These are phyloP conservation scores for Lepidopterella palustris DNA, from an alignment of 495 filamentous ascomycete species.

Conservation along the genomic window DNA sequence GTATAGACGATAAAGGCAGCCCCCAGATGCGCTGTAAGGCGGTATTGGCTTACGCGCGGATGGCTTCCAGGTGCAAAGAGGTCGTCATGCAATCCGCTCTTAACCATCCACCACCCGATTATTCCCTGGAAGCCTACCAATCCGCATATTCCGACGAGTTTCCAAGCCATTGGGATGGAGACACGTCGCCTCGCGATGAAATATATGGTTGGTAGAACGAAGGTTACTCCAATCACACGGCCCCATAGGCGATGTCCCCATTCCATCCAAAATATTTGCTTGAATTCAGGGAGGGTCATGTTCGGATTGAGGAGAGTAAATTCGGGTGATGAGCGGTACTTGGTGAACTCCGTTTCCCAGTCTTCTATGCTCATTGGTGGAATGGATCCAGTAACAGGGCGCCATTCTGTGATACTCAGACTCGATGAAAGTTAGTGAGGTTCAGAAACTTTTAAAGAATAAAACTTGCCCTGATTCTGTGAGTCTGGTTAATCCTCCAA, in stretches of 20 bases:
- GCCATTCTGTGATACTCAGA: slow-evolving; percentile 98
- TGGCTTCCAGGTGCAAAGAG: slow-evolving; percentile 85
- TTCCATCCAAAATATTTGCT: slow-evolving; percentile 99
- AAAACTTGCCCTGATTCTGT: slow-evolving; percentile 84
- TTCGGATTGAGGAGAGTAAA: slow-evolving; percentile 82
- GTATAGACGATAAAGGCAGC: slow-evolving; percentile 86
- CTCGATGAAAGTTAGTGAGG: slow-evolving; percentile 42
- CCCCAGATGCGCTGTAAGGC: slow-evolving; percentile 80
- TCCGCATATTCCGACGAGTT: slow-evolving; percentile 74
- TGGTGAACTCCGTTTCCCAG: slow-evolving; percentile 88
- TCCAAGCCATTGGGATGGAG: slow-evolving; percentile 64
- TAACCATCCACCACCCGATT: slow-evolving; percentile 99
- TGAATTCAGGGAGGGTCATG: slow-evolving; percentile 89
- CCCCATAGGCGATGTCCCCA: slow-evolving; percentile 97
- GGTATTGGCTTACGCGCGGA: slow-evolving; percentile 89
- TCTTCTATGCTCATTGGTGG: slow-evolving; percentile 68
- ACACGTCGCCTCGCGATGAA: slow-evolving; percentile 80
- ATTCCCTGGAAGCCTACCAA: slow-evolving; percentile 94
- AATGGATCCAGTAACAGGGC: slow-evolving; percentile 87
- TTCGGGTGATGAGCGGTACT: slow-evolving; percentile 86
- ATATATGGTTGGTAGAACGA: slow-evolving; percentile 79
- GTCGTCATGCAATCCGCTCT: slow-evolving; percentile 88
- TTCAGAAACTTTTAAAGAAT: background rate
- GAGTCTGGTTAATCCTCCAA: slow-evolving; percentile 84
- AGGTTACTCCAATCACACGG: slow-evolving; percentile 82